phyloP scores from a whole-genome alignment of 306 rosid genomes.

The Aeschynomene evenia region DNA sequence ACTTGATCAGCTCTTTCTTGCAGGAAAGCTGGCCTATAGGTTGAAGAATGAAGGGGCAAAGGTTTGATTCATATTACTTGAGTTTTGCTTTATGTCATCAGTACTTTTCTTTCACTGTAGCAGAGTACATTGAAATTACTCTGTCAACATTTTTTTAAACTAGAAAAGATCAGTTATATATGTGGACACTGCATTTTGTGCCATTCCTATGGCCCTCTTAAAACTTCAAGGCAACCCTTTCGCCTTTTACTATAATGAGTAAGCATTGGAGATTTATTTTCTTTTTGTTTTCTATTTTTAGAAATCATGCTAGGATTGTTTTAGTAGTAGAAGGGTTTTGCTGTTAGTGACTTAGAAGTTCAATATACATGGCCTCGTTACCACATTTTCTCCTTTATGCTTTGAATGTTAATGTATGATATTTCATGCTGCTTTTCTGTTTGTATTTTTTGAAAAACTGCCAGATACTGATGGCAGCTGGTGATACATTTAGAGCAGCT shows the following conservation, averaged over 20 bases:
- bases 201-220: background rate
- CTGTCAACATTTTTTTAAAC: background rate
- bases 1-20: constrained; percentile 41
- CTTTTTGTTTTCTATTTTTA: background rate
- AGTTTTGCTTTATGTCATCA: constrained; percentile 1
- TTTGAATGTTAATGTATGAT: background rate
- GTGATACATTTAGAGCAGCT: constrained; percentile 99
- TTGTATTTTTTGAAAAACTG: constrained; percentile 34
- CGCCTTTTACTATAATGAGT: background rate
- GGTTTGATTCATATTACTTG: constrained; percentile 48
- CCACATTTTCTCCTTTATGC: constrained; percentile 12
- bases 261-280: background rate
- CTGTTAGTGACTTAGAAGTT: background rate
- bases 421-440: constrained; percentile 19
- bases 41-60: constrained; percentile 89
- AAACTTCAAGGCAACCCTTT: background rate
- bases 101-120: background rate
- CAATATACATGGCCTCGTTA: background rate
- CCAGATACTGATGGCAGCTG: constrained; percentile 95
- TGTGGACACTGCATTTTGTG: constrained; percentile 3
- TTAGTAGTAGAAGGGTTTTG: constrained; percentile 7
- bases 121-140: background rate
- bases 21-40: constrained; percentile 95
- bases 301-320: background rate
- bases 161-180: background rate